phyloP scores from a whole-genome alignment of 192 early-diverging fungal genomes.

The Coemansia sp. region DNA sequence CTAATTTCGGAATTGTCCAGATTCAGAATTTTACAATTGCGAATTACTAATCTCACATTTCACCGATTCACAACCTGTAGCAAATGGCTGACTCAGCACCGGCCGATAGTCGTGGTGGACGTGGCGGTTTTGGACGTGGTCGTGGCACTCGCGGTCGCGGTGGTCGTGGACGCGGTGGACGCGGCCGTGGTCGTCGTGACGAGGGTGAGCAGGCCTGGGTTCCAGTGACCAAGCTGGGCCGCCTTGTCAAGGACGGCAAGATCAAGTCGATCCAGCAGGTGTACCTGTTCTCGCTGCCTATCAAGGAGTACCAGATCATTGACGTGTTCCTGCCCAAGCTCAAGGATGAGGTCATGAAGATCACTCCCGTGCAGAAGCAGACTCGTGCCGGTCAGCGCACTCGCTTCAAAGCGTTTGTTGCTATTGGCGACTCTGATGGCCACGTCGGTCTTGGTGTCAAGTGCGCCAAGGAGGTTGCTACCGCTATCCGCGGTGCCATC shows the following conservation, averaged over 20 bases:
- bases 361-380: constrained; percentile 99
- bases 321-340: constrained; percentile 93
- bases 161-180: constrained; percentile 70
- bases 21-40: not conserved
- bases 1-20: not conserved
- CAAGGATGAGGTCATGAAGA: constrained; percentile 99
- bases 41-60: not conserved
- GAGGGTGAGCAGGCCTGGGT: constrained; percentile 86
- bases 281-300: constrained; percentile 96
- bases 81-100: constrained; percentile 79
- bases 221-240: constrained; percentile 98
- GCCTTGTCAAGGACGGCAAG: constrained; percentile 97
- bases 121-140: constrained; percentile 51
- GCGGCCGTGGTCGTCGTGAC: constrained; percentile 80
- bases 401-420: constrained; percentile 99
- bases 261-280: constrained; percentile 98
- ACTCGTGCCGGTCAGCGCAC: constrained; percentile 99
- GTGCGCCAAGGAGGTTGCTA: constrained; percentile 99
- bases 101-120: constrained; percentile 72
- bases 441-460: constrained; percentile 99
- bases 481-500: constrained; percentile 97
- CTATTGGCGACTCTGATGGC: constrained; percentile 95
- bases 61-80: constrained; percentile 24
- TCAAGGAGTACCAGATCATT: constrained; percentile 99
- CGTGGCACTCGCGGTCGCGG: constrained; percentile 83